Conservation (phyloP, 2,329 filamentous ascomycete genomes). For the Fusarium buxicola region DNA sequence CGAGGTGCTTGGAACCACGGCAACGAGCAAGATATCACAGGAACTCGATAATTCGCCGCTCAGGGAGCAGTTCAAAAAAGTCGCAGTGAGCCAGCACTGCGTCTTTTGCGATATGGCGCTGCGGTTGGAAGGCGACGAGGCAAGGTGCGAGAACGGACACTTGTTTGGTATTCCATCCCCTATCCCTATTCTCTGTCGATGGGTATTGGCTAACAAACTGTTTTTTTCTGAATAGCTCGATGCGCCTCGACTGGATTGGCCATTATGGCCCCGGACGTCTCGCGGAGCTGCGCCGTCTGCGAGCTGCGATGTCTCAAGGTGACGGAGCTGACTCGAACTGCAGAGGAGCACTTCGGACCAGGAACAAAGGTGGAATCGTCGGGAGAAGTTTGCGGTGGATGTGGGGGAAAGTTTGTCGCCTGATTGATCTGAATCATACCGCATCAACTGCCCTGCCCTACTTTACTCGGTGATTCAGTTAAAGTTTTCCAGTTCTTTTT, state of each 20-base stretch:
- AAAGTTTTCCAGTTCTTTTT: too few relatives aligned
- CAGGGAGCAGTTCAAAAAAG: constrained; percentile 53
- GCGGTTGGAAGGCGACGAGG: constrained; percentile 48
- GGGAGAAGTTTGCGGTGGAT: constrained; percentile 54
- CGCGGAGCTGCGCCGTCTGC: constrained; percentile 67
- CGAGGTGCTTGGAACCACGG: constrained; percentile 57
- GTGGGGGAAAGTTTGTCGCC: constrained; percentile 57
- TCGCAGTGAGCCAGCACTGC: constrained; percentile 56
- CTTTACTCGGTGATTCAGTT: too few relatives aligned
- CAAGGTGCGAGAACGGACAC: constrained; percentile 55
- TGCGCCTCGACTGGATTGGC: constrained; percentile 66
- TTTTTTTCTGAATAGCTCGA: constrained; percentile 51
- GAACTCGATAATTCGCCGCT: constrained; percentile 44
- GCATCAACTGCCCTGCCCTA: too few relatives aligned
- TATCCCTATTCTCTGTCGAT: neutral
- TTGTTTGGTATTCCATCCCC: constrained; percentile 52
- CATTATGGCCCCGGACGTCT: constrained; percentile 65
- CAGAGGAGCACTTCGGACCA: constrained; percentile 46
- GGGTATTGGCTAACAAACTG: constrained; percentile 4
- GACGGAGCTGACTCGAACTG: constrained; percentile 54
- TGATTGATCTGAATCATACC: constrained; percentile 28
- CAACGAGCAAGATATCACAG: constrained; percentile 29
- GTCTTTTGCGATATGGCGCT: constrained; percentile 59
- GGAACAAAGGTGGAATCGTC: constrained; percentile 47
- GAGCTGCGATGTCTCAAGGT: constrained; percentile 62